phyloP scores from a whole-genome alignment of 345 rosid genomes.

The Salix dunnii region DNA sequence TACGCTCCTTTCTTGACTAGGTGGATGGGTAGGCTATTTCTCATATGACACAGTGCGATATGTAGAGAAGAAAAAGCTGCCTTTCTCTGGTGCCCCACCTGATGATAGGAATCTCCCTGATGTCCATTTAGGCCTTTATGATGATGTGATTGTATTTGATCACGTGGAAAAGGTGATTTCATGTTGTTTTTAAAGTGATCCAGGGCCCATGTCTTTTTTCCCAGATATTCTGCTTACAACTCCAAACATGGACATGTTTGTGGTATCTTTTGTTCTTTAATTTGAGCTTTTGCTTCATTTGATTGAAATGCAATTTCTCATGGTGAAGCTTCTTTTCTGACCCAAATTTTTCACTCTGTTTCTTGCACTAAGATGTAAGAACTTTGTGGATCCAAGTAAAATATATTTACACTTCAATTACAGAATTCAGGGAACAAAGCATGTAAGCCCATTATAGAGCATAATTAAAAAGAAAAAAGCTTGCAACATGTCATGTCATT shows the following conservation, averaged over 20 bases:
- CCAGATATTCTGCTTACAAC: neutral
- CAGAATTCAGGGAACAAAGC: neutral
- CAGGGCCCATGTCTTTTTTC: neutral
- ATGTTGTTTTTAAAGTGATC: neutral
- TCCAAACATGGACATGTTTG: neutral
- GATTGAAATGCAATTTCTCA: neutral
- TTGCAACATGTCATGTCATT: neutral
- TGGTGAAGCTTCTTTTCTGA: neutral
- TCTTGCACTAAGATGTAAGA: no score
- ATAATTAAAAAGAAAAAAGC: neutral
- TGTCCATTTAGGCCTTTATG: conserved; percentile 92
- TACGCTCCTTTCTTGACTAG: conserved; percentile 34
- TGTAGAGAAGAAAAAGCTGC: conserved; percentile 82
- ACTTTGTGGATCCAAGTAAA: no score
- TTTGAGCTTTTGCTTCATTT: neutral
- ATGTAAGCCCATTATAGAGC: neutral
- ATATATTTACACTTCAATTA: neutral
- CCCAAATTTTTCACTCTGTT: no score
- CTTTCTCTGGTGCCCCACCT: conserved; percentile 61
- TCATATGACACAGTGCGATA: conserved; percentile 91
- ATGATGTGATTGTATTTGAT: conserved; percentile 82
- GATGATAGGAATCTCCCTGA: conserved; percentile 94
- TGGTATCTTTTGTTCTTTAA: neutral
- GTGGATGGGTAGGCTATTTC: conserved; percentile 97
- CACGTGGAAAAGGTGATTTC: conserved; percentile 75